Evolutionary conservation across 2,329 filamentous ascomycete genomes (phyloP).

Genomic region (Penicillium glabrum): DNA sequence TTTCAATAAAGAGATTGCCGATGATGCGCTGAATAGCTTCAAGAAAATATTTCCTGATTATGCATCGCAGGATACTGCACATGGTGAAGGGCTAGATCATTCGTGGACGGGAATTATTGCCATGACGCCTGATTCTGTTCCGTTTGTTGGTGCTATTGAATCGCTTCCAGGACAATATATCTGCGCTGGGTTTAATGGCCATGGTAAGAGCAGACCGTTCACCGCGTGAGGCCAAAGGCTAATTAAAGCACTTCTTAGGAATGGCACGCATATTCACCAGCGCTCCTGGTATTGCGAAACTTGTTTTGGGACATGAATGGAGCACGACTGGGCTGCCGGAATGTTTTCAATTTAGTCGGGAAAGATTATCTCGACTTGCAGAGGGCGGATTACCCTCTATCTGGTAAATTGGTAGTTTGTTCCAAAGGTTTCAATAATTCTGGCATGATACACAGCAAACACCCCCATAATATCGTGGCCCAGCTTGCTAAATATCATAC

Average conservation of each 20-base stretch:
- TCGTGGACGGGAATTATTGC: constrained; percentile 51
- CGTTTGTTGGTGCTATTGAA: constrained; percentile 47
- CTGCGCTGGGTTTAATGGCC: constrained; percentile 53
- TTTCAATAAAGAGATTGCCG: constrained; percentile 42
- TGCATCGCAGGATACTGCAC: constrained; percentile 13
- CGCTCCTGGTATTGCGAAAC: constrained; percentile 45
- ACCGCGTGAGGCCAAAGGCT: not conserved
- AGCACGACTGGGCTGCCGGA: constrained; percentile 38
- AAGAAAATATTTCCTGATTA: constrained; percentile 34
- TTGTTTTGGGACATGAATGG: constrained; percentile 42
- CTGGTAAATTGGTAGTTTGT: constrained; percentile 8
- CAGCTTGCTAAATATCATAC: not conserved
- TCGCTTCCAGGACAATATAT: constrained; percentile 47
- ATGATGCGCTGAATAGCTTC: constrained; percentile 40
- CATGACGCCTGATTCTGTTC: constrained; percentile 49
- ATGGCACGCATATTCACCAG: constrained; percentile 51
- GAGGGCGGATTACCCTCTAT: constrained; percentile 17
- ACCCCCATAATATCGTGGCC: not conserved
- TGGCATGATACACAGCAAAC: not conserved
- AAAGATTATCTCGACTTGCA: constrained; percentile 22
- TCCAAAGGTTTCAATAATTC: not conserved
- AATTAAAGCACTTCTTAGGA: constrained; percentile 4
- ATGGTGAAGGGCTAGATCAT: constrained; percentile 48
- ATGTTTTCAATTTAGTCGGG: constrained; percentile 36
- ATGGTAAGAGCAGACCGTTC: constrained; percentile 31